phyloP scores from a whole-genome alignment of 2,329 filamentous ascomycete species.

The Trichoderma pleuroti region DNA sequence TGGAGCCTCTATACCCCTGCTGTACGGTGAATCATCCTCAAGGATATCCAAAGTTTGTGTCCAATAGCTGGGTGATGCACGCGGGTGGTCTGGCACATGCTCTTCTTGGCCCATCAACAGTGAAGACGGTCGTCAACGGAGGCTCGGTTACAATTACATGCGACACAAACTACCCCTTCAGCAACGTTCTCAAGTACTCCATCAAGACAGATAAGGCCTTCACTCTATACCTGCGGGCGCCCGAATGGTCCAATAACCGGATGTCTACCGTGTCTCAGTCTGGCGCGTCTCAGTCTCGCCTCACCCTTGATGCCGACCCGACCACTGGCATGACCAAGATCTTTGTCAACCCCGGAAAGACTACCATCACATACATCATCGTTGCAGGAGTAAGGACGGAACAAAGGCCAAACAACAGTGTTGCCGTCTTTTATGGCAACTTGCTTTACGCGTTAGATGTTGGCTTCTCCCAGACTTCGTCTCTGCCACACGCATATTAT shows the following conservation, averaged over 20 bases:
- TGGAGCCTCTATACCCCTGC: conserved; percentile 52
- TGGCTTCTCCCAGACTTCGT: conserved; percentile 27
- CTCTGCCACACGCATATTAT: conserved; percentile 24
- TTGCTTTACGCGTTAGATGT: conserved; percentile 43
- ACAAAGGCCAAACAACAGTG: conserved; percentile 32
- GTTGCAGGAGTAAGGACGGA: conserved; percentile 24
- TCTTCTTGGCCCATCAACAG: conserved; percentile 45
- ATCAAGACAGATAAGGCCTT: conserved; percentile 28
- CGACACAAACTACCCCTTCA: conserved; percentile 46
- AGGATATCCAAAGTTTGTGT: conserved; percentile 53
- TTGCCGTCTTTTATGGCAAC: conserved; percentile 42
- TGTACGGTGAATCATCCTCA: conserved; percentile 59
- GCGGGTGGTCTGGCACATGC: conserved; percentile 47
- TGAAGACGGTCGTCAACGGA: conserved; percentile 36
- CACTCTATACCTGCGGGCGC: conserved; percentile 31
- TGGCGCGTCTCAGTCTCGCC: conserved; percentile 8
- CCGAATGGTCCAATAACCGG: conserved; percentile 23
- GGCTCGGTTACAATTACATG: conserved; percentile 39
- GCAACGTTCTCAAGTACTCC: conserved; percentile 29
- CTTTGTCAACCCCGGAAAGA: conserved; percentile 21
- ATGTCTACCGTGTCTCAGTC: conserved; percentile 12
- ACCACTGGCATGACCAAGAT: conserved; percentile 26
- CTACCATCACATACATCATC: conserved; percentile 24
- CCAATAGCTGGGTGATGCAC: conserved; percentile 45
- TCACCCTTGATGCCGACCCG: conserved; percentile 7